A percentile compares a stretch with the other conserved stretches of the same genome.
Conservation (phyloP, 2,329 filamentous ascomycete genomes). For the Pyrenophora tritici-repentis region DNA sequence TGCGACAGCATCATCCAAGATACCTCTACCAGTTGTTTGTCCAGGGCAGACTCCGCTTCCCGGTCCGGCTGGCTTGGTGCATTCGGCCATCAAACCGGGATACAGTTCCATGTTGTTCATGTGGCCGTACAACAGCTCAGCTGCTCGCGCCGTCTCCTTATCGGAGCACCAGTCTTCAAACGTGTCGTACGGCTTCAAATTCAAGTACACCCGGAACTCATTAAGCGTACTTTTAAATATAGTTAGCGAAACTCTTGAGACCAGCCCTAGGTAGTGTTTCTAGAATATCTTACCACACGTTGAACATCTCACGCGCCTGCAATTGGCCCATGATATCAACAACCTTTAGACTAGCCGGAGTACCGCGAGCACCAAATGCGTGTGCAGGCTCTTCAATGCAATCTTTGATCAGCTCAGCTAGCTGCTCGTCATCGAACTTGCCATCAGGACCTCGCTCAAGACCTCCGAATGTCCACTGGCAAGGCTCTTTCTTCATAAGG, state of each 20-base stretch:
- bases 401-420: conserved; percentile 69
- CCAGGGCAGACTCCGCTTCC: conserved; percentile 70
- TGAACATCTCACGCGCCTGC: conserved; percentile 72
- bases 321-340: conserved; percentile 80
- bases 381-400: conserved; percentile 71
- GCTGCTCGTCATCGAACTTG: conserved; percentile 73
- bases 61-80: conserved; percentile 70
- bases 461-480: conserved; percentile 68
- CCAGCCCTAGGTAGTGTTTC: too few species aligned
- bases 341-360: conserved; percentile 72
- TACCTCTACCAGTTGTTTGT: conserved; percentile 75
- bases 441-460: conserved; percentile 69
- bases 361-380: conserved; percentile 64
- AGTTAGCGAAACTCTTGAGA: too few species aligned
- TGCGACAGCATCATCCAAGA: conserved; percentile 75
- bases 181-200: conserved; percentile 73
- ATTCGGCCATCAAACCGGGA: conserved; percentile 76
- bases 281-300: too few species aligned
- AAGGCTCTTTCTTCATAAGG: conserved; percentile 69
- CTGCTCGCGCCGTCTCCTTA: conserved; percentile 66
- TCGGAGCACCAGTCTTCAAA: conserved; percentile 87
- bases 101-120: conserved; percentile 81
- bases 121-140: conserved; percentile 67
- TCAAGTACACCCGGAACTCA: conserved; percentile 81
- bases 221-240: too few species aligned